Percentiles rank a stretch among this genome's conserved stretches.
These are phyloP conservation scores for Phytophthora kernoviae DNA, from an alignment of 352 stramenopile genomes.

Conservation along the genomic window DNA sequence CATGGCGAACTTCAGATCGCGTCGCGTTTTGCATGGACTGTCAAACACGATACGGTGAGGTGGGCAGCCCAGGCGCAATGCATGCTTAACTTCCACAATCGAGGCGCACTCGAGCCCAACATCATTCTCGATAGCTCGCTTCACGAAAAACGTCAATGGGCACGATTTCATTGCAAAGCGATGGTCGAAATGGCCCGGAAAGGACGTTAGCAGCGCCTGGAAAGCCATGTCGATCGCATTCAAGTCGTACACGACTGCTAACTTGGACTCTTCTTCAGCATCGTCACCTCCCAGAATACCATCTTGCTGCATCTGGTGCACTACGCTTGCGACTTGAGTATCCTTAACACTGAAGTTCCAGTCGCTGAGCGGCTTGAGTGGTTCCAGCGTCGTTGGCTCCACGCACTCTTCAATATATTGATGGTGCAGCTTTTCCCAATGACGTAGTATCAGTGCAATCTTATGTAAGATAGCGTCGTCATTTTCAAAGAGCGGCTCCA, in stretches of 20 bases:
- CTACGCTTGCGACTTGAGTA: constrained; percentile 57
- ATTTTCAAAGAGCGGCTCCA: constrained; percentile 52
- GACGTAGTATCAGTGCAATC: constrained; percentile 66
- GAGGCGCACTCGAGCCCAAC: constrained; percentile 85
- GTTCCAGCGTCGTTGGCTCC: constrained; percentile 36
- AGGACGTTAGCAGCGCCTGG: constrained; percentile 75
- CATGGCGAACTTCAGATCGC: constrained; percentile 89
- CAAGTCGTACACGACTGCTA: constrained; percentile 86
- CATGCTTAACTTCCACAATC: constrained; percentile 83
- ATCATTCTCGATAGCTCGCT: constrained; percentile 75
- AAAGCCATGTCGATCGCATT: constrained; percentile 88
- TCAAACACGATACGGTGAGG: constrained; percentile 91
- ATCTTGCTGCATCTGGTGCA: constrained; percentile 60
- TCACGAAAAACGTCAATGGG: constrained; percentile 87
- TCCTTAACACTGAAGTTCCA: constrained; percentile 83
- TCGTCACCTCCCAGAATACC: constrained; percentile 38
- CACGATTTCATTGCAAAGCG: constrained; percentile 91
- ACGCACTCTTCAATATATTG: constrained; percentile 65
- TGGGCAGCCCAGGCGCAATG: constrained; percentile 68
- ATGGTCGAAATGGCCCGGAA: constrained; percentile 87
- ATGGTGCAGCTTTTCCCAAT: constrained; percentile 70
- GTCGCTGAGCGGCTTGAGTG: constrained; percentile 62
- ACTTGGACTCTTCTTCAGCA: constrained; percentile 48
- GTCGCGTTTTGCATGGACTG: constrained; percentile 91
- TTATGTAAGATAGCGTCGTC: constrained; percentile 70